A percentile compares a stretch with the other conserved stretches of the same genome.
Conservation (phyloP, 2,329 filamentous ascomycete genomes). For the Claviceps sp. region DNA sequence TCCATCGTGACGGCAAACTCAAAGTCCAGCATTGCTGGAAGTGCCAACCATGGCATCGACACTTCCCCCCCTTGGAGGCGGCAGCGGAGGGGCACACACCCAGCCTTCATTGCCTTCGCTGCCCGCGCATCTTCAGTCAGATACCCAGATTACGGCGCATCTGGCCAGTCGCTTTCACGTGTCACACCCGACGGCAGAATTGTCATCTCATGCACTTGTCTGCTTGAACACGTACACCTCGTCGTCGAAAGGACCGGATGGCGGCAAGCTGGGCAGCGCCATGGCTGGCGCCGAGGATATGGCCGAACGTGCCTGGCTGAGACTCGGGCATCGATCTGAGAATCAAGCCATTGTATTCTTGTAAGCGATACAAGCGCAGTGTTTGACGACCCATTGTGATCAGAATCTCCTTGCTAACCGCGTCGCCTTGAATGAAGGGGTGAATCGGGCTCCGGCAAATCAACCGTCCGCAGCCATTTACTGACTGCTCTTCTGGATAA, state of each 20-base stretch:
- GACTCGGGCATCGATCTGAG: conserved; percentile 77
- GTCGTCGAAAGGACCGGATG: conserved; percentile 78
- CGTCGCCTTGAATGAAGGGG: conserved; percentile 42
- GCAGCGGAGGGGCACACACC: conserved; percentile 51
- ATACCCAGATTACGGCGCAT: conserved; percentile 68
- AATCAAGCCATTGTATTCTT: conserved; percentile 89
- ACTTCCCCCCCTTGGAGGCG: conserved; percentile 34
- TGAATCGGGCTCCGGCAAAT: conserved; percentile 93
- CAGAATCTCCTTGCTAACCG: background rate
- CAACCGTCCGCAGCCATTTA: conserved; percentile 80
- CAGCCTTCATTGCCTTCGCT: conserved; percentile 81
- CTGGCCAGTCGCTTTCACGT: conserved; percentile 86
- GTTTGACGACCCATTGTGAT: background rate
- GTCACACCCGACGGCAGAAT: conserved; percentile 69
- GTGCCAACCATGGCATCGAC: conserved; percentile 46
- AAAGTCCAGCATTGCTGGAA: background rate
- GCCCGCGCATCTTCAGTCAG: conserved; percentile 68
- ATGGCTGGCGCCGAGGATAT: conserved; percentile 88
- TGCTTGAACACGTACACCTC: conserved; percentile 91
- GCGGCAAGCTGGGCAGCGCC: conserved; percentile 79
- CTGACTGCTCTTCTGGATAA: conserved; percentile 76
- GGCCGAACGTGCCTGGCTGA: conserved; percentile 71
- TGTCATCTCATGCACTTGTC: conserved; percentile 86
- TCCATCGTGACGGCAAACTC: background rate
- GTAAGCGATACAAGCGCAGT: conserved; percentile 41